Conservation (phyloP, 345 rosid genomes). For the Corchorus capsularis region DNA sequence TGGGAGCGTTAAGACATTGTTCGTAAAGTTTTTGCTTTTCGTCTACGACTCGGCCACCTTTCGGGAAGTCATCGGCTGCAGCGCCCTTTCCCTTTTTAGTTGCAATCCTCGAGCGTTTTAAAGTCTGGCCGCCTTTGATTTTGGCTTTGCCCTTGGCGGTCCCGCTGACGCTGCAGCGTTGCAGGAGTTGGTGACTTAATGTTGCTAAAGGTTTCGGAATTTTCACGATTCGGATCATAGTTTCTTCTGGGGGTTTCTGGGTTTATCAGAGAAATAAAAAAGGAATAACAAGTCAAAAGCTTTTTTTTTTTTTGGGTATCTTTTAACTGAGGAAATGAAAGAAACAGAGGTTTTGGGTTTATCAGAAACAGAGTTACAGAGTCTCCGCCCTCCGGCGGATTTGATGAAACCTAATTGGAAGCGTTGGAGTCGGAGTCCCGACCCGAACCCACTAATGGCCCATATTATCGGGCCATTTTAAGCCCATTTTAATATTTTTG, state of each 20-base stretch:
- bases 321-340: neutral
- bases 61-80: slow-evolving; percentile 27
- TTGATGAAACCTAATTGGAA: neutral
- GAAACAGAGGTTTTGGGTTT: neutral
- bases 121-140: slow-evolving; percentile 18
- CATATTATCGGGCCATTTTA: neutral
- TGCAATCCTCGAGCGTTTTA: slow-evolving; percentile 21
- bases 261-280: neutral
- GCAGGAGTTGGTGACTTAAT: slow-evolving; percentile 15
- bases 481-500: neutral
- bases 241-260: neutral
- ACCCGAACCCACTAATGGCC: neutral
- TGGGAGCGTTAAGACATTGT: slow-evolving; percentile 72
- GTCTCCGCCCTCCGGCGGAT: too few species aligned
- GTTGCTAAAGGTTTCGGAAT: slow-evolving; percentile 18
- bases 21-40: slow-evolving; percentile 59
- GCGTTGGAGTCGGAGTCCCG: too few species aligned
- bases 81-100: slow-evolving; percentile 20
- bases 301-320: neutral
- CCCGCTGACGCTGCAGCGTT: slow-evolving; percentile 26
- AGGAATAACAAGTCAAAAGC: neutral
- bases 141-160: slow-evolving; percentile 27
- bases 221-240: slow-evolving; percentile 15
- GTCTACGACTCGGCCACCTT: slow-evolving; percentile 37
- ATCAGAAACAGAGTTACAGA: too few species aligned